phyloP scores from a whole-genome alignment of 345 rosid genomes.

The Arabidopsis suecica region DNA sequence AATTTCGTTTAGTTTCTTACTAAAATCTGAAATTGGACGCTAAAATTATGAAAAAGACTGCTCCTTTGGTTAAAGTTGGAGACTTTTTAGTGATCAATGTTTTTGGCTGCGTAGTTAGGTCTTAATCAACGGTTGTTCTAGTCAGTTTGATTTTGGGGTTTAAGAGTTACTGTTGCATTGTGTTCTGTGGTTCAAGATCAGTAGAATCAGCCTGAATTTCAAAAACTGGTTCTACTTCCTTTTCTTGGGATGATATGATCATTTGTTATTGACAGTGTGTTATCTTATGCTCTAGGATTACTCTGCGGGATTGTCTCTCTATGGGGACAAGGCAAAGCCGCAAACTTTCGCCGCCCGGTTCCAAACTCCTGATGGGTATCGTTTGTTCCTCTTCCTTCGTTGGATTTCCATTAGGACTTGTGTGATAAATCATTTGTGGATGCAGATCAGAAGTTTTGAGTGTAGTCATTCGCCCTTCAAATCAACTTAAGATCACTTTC shows the following conservation, averaged over 20 bases:
- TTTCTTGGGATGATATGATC: constrained; percentile 15
- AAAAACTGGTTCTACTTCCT: not conserved
- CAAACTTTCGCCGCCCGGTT: constrained; percentile 85
- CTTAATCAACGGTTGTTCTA: constrained; percentile 2
- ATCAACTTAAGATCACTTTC: constrained; percentile 91
- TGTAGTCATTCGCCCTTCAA: constrained; percentile 78
- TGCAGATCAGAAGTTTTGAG: constrained; percentile 81
- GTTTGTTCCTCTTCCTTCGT: constrained; percentile 21
- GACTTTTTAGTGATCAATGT: constrained; percentile 1
- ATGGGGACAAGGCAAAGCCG: constrained; percentile 93
- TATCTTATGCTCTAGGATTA: constrained; percentile 60
- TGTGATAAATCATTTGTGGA: constrained; percentile 21
- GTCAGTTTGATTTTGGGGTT: constrained; percentile 2
- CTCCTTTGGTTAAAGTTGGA: constrained; percentile 17
- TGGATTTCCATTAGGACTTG: not conserved
- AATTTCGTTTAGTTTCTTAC: not conserved
- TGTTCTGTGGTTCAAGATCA: not conserved
- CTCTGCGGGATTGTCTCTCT: constrained; percentile 80
- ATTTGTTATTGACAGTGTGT: constrained; percentile 26
- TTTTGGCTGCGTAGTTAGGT: constrained; percentile 16
- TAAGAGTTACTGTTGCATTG: not conserved
- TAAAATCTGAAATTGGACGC: constrained; percentile 2
- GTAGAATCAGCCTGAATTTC: not conserved
- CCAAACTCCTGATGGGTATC: constrained; percentile 85
- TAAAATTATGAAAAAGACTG: not conserved